Evolutionary conservation across 2,329 filamentous ascomycete species (phyloP).

Genomic region (Hymenoscyphus albidus): DNA sequence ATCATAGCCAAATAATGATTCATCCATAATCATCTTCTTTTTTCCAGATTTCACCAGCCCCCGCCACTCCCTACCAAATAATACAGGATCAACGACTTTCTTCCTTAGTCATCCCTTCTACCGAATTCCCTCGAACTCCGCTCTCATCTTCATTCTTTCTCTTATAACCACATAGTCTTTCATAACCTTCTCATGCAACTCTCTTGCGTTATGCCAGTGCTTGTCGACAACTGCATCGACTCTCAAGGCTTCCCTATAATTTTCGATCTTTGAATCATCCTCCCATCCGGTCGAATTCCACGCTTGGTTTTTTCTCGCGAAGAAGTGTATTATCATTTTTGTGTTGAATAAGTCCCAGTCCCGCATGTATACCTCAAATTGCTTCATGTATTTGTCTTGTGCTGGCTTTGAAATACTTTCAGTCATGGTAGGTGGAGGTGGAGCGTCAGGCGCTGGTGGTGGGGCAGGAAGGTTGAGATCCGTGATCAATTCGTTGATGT

Average conservation of each 20-base stretch:
- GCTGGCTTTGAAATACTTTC: slow-evolving; percentile 38
- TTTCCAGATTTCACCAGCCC: background rate
- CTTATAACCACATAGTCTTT: slow-evolving; percentile 51
- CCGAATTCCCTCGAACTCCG: slow-evolving; percentile 11
- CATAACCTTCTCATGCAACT: slow-evolving; percentile 57
- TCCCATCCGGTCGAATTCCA: slow-evolving; percentile 40
- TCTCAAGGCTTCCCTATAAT: slow-evolving; percentile 57
- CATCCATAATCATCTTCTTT: background rate
- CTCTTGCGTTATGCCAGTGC: slow-evolving; percentile 57
- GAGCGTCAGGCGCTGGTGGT: slow-evolving; percentile 37
- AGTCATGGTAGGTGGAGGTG: slow-evolving; percentile 38
- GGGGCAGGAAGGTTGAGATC: slow-evolving; percentile 48
- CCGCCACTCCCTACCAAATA: background rate
- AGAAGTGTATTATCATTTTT: slow-evolving; percentile 54
- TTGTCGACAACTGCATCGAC: slow-evolving; percentile 62
- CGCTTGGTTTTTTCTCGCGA: slow-evolving; percentile 44
- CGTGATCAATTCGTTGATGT: slow-evolving; percentile 49
- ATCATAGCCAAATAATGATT: slow-evolving; percentile 10
- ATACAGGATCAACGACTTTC: background rate
- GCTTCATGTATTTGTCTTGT: slow-evolving; percentile 50
- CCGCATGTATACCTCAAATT: slow-evolving; percentile 52
- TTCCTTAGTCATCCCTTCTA: background rate
- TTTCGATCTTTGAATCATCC: slow-evolving; percentile 45
- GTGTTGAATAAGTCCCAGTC: slow-evolving; percentile 50
- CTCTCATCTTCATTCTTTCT: slow-evolving; percentile 39